phyloP scores from a whole-genome alignment of 2,329 filamentous ascomycete genomes.

The Alternaria ethzedia region DNA sequence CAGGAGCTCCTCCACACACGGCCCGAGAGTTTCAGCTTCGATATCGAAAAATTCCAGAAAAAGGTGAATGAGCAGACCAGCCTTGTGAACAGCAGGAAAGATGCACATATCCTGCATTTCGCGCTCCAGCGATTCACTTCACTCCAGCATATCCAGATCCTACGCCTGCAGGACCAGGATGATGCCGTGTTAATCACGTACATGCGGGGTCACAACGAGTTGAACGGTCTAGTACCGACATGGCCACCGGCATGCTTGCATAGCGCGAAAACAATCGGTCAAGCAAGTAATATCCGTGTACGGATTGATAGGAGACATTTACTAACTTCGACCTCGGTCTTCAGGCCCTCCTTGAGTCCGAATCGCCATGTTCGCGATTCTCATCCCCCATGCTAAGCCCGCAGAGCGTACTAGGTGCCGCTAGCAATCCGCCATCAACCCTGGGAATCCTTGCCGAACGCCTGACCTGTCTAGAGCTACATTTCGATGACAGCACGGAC shows the following conservation, averaged over 20 bases:
- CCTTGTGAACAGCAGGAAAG: slow-evolving; percentile 59
- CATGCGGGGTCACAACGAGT: slow-evolving; percentile 56
- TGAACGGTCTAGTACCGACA: slow-evolving; percentile 58
- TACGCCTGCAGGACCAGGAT: slow-evolving; percentile 66
- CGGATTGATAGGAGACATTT: not conserved
- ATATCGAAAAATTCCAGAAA: slow-evolving; percentile 51
- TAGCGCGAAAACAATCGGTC: slow-evolving; percentile 64
- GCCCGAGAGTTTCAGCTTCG: slow-evolving; percentile 43
- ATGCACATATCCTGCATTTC: slow-evolving; percentile 60
- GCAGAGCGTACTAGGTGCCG: slow-evolving; percentile 61
- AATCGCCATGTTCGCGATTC: slow-evolving; percentile 65
- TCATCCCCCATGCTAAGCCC: slow-evolving; percentile 69
- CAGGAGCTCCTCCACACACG: slow-evolving; percentile 49
- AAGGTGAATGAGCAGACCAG: slow-evolving; percentile 59
- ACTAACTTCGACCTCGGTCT: not conserved
- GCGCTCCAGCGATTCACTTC: slow-evolving; percentile 63
- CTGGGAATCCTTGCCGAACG: slow-evolving; percentile 61
- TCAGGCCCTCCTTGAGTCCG: slow-evolving; percentile 59
- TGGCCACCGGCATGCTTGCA: slow-evolving; percentile 70
- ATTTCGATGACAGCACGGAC: slow-evolving; percentile 65
- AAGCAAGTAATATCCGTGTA: slow-evolving; percentile 34
- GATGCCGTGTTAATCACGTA: slow-evolving; percentile 62
- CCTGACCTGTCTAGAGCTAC: slow-evolving; percentile 68
- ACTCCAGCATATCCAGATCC: slow-evolving; percentile 69
- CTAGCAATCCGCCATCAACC: slow-evolving; percentile 54